A percentile compares a stretch with the other conserved stretches of the same genome.
Evolutionary conservation across 2,329 filamentous ascomycete genomes (phyloP).

Genomic region (Rhynchosporium graminicola): DNA sequence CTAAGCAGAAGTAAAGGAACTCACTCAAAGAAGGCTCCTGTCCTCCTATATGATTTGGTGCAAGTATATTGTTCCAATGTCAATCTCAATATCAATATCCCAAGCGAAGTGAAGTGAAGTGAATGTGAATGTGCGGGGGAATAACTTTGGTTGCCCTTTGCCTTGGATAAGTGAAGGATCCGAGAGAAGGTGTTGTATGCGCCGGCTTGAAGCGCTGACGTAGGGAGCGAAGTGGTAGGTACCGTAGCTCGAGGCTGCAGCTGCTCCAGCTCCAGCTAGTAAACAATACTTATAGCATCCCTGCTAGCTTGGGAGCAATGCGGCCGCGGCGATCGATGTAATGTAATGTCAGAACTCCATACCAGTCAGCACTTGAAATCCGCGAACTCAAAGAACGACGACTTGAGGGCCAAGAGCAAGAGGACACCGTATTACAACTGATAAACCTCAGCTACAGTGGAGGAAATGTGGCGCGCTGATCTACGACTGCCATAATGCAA

Average conservation of each 20-base stretch:
- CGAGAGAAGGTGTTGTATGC: not conserved
- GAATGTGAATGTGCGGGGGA: not conserved
- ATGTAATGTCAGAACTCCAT: no score
- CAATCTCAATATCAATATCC: no score
- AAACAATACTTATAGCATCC: not conserved
- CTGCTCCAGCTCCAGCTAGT: not conserved
- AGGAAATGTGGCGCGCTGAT: slow-evolving; percentile 24
- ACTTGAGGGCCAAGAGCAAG: not conserved
- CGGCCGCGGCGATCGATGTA: slow-evolving; percentile 2
- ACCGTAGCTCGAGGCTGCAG: slow-evolving; percentile 12
- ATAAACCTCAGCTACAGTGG: not conserved
- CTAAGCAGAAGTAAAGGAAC: not conserved
- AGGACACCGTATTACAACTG: not conserved
- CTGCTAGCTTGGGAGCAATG: slow-evolving; percentile 6
- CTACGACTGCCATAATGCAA: slow-evolving; percentile 65
- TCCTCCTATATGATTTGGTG: not conserved
- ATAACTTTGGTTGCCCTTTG: not conserved
- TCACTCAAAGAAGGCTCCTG: slow-evolving; percentile 8
- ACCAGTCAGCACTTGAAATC: no score
- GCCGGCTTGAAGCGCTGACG: not conserved
- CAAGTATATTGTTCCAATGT: not conserved
- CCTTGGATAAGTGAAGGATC: not conserved
- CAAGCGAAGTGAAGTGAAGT: not conserved
- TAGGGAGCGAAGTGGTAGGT: no score
- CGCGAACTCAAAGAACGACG: not conserved